These are phyloP conservation scores for Jacaranda copaia DNA, from an alignment of 257 asterid species.

Conservation along the genomic window DNA sequence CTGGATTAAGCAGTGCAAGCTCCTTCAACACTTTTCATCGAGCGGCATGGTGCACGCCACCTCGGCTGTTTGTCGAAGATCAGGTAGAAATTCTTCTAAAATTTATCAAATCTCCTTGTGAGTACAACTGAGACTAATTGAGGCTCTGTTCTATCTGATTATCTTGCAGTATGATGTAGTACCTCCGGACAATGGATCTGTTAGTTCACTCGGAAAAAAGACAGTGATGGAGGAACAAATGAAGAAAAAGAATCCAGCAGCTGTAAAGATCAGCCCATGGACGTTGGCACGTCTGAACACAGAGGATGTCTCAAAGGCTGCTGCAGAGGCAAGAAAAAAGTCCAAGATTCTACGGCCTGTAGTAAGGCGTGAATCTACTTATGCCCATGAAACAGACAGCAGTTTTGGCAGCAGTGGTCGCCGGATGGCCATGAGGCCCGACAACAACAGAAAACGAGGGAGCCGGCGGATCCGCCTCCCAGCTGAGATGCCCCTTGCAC, in stretches of 20 bases:
- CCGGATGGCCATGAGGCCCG: constrained; percentile 53
- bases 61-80: constrained; percentile 94
- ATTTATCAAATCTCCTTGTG: constrained; percentile 4
- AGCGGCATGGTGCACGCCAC: constrained; percentile 99
- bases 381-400: constrained; percentile 61
- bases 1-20: constrained; percentile 94
- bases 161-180: constrained; percentile 83
- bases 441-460: constrained; percentile 69
- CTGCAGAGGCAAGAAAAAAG: constrained; percentile 94
- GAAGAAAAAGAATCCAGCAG: constrained; percentile 76
- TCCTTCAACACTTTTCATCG: constrained; percentile 87
- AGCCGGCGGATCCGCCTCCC: constrained; percentile 88
- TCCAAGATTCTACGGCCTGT: constrained; percentile 87
- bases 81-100: constrained; percentile 58
- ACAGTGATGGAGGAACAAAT: constrained; percentile 60
- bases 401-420: constrained; percentile 79
- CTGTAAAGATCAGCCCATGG: constrained; percentile 99
- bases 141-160: background rate
- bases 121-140: background rate
- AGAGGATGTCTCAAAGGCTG: constrained; percentile 90
- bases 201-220: constrained; percentile 84
- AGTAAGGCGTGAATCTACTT: constrained; percentile 53
- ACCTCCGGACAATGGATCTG: constrained; percentile 82
- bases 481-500: constrained; percentile 67
- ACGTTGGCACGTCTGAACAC: constrained; percentile 86